phyloP scores from a whole-genome alignment of 1,284 basidiomycete genomes.

The Heterobasidion parviporum region DNA sequence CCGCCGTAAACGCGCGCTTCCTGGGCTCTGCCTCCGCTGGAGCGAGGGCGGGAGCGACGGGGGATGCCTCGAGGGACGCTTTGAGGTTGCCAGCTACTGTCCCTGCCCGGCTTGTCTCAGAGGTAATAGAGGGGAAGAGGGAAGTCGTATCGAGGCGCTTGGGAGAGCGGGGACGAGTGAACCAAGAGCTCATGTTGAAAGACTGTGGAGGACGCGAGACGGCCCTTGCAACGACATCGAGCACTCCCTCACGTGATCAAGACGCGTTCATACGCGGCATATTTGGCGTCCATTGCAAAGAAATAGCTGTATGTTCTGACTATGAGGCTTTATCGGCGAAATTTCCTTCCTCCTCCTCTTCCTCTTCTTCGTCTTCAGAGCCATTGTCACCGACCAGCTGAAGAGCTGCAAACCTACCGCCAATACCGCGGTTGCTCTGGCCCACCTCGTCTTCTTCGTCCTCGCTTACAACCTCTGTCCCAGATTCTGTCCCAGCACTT shows the following conservation, averaged over 20 bases:
- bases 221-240: too few relatives aligned
- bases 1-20: constrained; percentile 16
- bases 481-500: constrained; percentile 14
- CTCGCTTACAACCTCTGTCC: constrained; percentile 14
- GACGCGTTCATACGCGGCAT: too few relatives aligned
- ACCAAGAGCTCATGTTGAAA: too few relatives aligned
- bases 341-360: neutral
- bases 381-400: neutral
- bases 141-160: neutral
- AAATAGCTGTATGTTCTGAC: neutral
- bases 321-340: neutral
- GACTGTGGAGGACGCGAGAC: too few relatives aligned
- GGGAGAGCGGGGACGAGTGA: neutral
- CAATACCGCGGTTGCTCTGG: too few relatives aligned
- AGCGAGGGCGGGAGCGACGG: neutral
- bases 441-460: neutral
- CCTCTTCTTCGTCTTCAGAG: neutral
- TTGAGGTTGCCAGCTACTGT: neutral
- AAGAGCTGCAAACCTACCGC: constrained; percentile 1
- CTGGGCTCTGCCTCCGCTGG: neutral
- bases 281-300: neutral
- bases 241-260: too few relatives aligned
- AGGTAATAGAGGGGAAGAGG: neutral
- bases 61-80: neutral
- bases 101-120: neutral